A percentile compares a stretch with the other conserved stretches of the same genome.
Conservation (phyloP, 78 protist genomes). For the Isochrysis galbana region DNA sequence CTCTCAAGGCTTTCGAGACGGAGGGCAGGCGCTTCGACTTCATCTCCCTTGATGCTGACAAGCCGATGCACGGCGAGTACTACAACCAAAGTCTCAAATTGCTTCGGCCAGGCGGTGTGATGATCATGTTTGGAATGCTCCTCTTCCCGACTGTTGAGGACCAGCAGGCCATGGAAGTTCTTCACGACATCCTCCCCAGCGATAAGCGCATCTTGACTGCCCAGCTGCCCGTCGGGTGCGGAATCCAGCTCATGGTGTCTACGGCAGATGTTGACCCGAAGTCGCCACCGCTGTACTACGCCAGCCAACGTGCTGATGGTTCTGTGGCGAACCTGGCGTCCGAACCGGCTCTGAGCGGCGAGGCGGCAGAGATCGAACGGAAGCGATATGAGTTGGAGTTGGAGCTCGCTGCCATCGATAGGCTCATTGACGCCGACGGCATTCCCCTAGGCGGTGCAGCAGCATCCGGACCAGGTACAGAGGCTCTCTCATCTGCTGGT, state of each 20-base stretch:
- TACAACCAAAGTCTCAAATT: not conserved
- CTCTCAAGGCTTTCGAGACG: not conserved
- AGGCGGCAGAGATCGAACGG: not conserved
- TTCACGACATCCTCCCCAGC: not conserved
- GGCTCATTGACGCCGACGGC: not conserved
- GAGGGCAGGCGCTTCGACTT: not conserved
- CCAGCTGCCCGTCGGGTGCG: conserved; percentile 2
- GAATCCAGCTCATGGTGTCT: not conserved
- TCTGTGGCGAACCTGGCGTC: not conserved
- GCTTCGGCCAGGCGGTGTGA: not conserved
- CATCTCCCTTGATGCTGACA: not conserved
- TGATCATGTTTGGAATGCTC: not conserved
- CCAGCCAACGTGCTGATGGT: not conserved
- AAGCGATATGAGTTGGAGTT: not conserved
- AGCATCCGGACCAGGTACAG: not conserved
- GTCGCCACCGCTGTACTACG: not conserved
- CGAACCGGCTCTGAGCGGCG: not conserved
- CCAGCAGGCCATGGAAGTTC: not conserved
- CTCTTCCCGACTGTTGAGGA: not conserved
- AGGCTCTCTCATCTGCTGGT: not conserved
- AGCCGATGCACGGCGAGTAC: not conserved
- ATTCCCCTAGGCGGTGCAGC: not conserved
- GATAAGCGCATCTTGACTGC: not conserved
- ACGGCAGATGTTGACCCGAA: not conserved
- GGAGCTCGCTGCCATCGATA: conserved; percentile 1